Base-by-base conservation (phyloP, 2,329 filamentous ascomycete genomes). In the Eurotiales sp. region DNA sequence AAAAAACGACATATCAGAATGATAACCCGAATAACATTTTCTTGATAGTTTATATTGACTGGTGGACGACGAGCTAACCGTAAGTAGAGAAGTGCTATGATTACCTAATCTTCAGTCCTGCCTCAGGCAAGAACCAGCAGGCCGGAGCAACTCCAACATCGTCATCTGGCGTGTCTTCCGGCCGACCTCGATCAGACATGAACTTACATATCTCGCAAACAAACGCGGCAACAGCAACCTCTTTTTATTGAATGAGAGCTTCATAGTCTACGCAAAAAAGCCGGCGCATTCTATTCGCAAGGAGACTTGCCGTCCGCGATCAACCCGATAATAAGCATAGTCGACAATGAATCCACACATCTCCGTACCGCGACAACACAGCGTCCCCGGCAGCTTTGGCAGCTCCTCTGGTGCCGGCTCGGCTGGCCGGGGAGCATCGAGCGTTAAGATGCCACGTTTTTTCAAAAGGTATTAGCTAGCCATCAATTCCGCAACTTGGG, bases 361-460 rank as follows among this genome's bases (percentile, higher is more conserved):
- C 59, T 77, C 79, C 15, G 73, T 81, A 32, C 80, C 80, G 23
- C 76, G 80, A 57, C 80, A 80, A 62, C 77, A 81, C 70, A 78
- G 74, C 59, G 75, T 70, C 39, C 72, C 75, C 30, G 67, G 76
- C 36, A 78, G 72, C 60, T 82, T 81, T 56, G 80, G 78, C 52
- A 67, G 71, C 37, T 49, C 29, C 34, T 53, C 51, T 40, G 52
- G 52, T 41, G 77, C 77, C 15, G 68, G 74, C 2, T 72, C 78
- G 36, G 68, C 74, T 52, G 71, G 72, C 56, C 73, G 77, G 53
- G 73, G 73, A 47, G 73, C 72, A 50, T 78, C 79, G 49, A 73
- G 70, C 54, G 68, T 83, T 61, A 78, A 79, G 41, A 81, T 85
- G 76, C 82, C 83, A 57, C 79, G 81, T 58, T 85, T 85, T 75